These are phyloP conservation scores for Diaporthe citri DNA, from an alignment of 2,329 filamentous ascomycete species.

Conservation along the genomic window DNA sequence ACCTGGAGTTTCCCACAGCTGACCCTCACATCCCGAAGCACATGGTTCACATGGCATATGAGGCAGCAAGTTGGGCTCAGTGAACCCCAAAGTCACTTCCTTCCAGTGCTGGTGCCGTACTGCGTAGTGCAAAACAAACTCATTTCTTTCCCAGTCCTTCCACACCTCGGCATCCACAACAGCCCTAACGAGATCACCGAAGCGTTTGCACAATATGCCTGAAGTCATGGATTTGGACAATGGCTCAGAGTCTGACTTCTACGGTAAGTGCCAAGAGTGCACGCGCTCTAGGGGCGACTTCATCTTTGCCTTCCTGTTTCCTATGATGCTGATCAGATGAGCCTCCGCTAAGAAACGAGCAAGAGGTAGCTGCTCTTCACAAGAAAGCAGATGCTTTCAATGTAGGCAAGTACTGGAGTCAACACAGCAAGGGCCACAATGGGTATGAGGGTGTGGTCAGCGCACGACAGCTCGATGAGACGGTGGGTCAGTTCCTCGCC, in stretches of 20 bases:
- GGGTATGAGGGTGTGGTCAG: background rate
- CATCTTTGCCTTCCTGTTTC: background rate
- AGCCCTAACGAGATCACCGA: background rate
- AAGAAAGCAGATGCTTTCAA: background rate
- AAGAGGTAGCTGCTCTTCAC: background rate
- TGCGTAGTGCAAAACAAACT: background rate
- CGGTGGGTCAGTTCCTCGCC: slow-evolving; percentile 5
- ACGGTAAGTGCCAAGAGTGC: background rate
- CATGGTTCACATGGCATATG: background rate
- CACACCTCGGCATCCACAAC: background rate
- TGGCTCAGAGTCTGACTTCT: background rate
- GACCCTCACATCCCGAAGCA: no score
- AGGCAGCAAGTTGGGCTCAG: background rate
- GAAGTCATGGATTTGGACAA: background rate
- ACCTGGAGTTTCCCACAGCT: no score
- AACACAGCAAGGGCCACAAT: background rate
- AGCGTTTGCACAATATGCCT: background rate
- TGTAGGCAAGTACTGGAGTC: background rate
- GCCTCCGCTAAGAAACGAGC: background rate
- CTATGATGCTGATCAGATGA: background rate
- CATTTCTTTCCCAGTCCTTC: no score
- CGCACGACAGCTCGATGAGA: slow-evolving; percentile 1
- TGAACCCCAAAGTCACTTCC: background rate
- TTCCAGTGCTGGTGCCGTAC: background rate
- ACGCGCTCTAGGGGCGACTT: background rate